A percentile compares a stretch with the other conserved stretches of the same genome.
phyloP scores from a whole-genome alignment of 495 filamentous ascomycete genomes.

The Cudoniella acicularis region DNA sequence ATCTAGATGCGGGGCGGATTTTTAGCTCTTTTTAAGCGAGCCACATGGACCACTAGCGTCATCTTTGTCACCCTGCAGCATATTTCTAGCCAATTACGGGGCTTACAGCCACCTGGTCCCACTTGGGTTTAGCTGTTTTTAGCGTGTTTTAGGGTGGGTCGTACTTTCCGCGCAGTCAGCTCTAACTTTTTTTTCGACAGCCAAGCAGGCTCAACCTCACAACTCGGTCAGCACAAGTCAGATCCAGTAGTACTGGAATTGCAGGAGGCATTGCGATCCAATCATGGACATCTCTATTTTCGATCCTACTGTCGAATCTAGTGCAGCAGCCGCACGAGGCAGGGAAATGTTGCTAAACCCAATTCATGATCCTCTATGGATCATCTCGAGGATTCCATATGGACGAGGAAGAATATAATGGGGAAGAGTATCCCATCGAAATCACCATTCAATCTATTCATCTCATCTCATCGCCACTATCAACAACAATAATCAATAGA shows the following conservation, averaged over 20 bases:
- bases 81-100: too few species aligned
- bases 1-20: neutral
- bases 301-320: neutral
- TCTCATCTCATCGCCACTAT: neutral
- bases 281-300: neutral
- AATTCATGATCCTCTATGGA: neutral
- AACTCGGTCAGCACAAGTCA: neutral
- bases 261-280: neutral
- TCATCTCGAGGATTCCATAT: neutral
- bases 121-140: neutral
- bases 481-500: neutral
- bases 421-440: neutral
- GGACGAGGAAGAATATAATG: neutral
- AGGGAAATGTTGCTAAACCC: neutral
- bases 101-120: neutral
- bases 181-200: neutral
- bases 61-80: neutral
- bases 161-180: neutral
- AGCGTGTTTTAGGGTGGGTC: neutral
- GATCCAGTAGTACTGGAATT: neutral
- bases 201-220: neutral
- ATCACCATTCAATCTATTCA: neutral
- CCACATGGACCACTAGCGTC: neutral
- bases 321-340: neutral
- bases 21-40: neutral